A percentile compares a stretch with the other conserved stretches of the same genome.
Evolutionary conservation across 1,139 yeast species (phyloP).

Genomic region (Pneumocystis wakefieldiae): DNA sequence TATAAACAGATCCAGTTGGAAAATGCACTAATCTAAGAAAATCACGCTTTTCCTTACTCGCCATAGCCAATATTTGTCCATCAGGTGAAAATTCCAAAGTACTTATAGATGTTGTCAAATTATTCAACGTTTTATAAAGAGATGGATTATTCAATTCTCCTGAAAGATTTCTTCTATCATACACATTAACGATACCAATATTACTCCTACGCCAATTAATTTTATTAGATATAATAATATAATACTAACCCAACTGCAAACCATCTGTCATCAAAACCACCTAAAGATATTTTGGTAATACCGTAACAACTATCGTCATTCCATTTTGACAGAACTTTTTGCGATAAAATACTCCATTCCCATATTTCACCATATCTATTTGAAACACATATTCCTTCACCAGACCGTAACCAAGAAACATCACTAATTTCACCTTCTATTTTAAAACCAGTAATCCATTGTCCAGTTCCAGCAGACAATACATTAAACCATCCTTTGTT

Average conservation of each 20-base stretch:
- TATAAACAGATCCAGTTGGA: slow-evolving; percentile 72
- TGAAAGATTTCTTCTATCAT: slow-evolving; percentile 38
- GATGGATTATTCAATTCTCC: slow-evolving; percentile 17
- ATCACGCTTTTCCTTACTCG: slow-evolving; percentile 75
- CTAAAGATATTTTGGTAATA: slow-evolving; percentile 61
- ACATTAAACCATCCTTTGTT: slow-evolving; percentile 83
- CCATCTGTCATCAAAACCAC: slow-evolving; percentile 69
- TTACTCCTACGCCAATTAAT: slow-evolving; percentile 27
- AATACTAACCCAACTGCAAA: slow-evolving; percentile 52
- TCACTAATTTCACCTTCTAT: slow-evolving; percentile 63
- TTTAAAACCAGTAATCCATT: slow-evolving; percentile 75
- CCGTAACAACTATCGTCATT: slow-evolving; percentile 77
- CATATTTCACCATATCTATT: slow-evolving; percentile 79
- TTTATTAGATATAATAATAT: neutral
- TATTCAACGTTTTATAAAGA: slow-evolving; percentile 43
- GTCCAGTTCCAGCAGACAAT: slow-evolving; percentile 60
- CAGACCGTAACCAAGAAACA: slow-evolving; percentile 44
- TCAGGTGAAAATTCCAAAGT: slow-evolving; percentile 58
- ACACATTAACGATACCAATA: slow-evolving; percentile 79
- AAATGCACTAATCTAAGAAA: slow-evolving; percentile 75
- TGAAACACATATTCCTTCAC: slow-evolving; percentile 46
- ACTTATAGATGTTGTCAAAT: slow-evolving; percentile 63
- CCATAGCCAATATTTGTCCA: slow-evolving; percentile 77
- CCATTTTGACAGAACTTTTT: slow-evolving; percentile 54
- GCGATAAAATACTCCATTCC: slow-evolving; percentile 52